Evolutionary conservation across 2,329 filamentous ascomycete genomes (phyloP).

Genomic region (Zymoseptoria crescenta): DNA sequence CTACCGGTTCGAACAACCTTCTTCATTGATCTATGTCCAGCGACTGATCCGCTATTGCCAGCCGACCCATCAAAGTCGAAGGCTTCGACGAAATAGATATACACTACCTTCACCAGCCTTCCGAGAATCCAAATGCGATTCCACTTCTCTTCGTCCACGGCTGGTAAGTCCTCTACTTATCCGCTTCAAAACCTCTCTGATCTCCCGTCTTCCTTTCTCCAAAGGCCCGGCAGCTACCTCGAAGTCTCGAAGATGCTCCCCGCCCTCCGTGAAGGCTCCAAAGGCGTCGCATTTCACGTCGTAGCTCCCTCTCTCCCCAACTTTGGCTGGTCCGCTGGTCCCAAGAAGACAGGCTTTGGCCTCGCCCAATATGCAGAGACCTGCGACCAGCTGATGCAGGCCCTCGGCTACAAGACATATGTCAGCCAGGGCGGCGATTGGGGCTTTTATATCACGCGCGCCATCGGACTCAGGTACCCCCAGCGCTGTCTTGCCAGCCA

Average conservation of each 20-base stretch:
- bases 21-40: too few relatives aligned
- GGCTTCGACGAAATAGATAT: conserved; percentile 53
- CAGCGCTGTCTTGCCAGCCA: conserved; percentile 14
- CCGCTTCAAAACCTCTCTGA: neutral
- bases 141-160: conserved; percentile 61
- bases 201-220: neutral
- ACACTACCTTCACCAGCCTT: conserved; percentile 57
- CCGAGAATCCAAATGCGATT: conserved; percentile 46
- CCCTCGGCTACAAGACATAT: conserved; percentile 52
- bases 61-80: conserved; percentile 45
- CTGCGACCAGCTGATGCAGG: conserved; percentile 52
- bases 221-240: conserved; percentile 55
- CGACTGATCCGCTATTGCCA: conserved; percentile 8
- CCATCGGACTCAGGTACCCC: conserved; percentile 53
- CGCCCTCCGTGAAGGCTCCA: conserved; percentile 32
- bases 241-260: conserved; percentile 57
- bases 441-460: conserved; percentile 49
- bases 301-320: conserved; percentile 59
- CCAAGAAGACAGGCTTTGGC: conserved; percentile 43
- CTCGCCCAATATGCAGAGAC: conserved; percentile 47
- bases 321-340: conserved; percentile 58
- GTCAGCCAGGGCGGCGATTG: conserved; percentile 49
- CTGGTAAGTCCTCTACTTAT: conserved; percentile 29
- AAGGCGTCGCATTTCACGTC: conserved; percentile 52
- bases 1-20: conserved; percentile 28